These are phyloP conservation scores for Collybia mongolica DNA, from an alignment of 768 basidiomycete species.

Conservation along the genomic window DNA sequence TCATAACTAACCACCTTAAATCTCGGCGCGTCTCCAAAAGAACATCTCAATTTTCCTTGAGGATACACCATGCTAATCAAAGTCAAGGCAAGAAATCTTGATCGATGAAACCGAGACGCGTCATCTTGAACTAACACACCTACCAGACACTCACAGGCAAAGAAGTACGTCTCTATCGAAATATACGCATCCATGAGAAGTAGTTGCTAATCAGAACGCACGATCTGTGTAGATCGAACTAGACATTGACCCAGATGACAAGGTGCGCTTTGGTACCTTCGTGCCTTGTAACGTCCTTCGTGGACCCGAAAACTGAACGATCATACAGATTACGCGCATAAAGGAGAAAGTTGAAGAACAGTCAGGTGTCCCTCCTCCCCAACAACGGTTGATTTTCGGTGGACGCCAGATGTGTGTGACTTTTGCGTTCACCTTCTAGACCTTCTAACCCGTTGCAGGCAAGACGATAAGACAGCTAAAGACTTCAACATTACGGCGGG, in stretches of 20 bases:
- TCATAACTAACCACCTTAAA: neutral
- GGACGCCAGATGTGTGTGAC: slow-evolving; percentile 87
- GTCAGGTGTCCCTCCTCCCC: slow-evolving; percentile 94
- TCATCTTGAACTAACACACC: slow-evolving; percentile 1
- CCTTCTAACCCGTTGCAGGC: slow-evolving; percentile 42
- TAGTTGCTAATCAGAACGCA: neutral
- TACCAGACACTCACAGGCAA: slow-evolving; percentile 92
- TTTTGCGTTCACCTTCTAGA: neutral
- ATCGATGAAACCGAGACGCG: slow-evolving; percentile 6
- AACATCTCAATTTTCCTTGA: neutral
- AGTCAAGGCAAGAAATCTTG: slow-evolving; percentile 62
- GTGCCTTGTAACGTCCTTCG: neutral
- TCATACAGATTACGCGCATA: slow-evolving; percentile 78
- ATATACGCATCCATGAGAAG: neutral
- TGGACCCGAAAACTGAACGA: neutral
- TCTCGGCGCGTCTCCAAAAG: slow-evolving; percentile 4
- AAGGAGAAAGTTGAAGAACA: slow-evolving; percentile 99
- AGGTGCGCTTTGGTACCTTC: slow-evolving; percentile 42
- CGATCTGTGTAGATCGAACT: slow-evolving; percentile 75
- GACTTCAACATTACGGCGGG: slow-evolving; percentile 86
- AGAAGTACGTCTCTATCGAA: slow-evolving; percentile 56
- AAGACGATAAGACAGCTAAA: slow-evolving; percentile 86
- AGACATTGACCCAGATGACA: slow-evolving; percentile 89
- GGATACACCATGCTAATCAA: slow-evolving; percentile 71
- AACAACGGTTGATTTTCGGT: slow-evolving; percentile 90